Evolutionary conservation across 2,329 filamentous ascomycete species (phyloP).

Genomic region (Cryphonectria nitschkei): DNA sequence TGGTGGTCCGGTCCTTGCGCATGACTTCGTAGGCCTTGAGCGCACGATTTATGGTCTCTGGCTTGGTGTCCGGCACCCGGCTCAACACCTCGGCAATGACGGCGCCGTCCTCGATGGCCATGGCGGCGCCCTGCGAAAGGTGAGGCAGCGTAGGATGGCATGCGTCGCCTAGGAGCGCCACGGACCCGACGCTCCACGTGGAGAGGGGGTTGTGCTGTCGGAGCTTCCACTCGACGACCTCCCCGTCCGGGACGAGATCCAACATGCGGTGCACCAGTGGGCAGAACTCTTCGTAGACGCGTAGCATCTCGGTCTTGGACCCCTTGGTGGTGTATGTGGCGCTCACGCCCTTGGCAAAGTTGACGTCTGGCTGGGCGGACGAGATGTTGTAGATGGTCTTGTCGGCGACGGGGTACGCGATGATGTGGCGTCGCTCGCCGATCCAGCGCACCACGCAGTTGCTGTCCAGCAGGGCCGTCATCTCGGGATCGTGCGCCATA

Average conservation of each 20-base stretch:
- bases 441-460: constrained; percentile 76
- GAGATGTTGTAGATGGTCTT: constrained; percentile 70
- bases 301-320: constrained; percentile 62
- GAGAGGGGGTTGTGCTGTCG: constrained; percentile 60
- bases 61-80: constrained; percentile 41
- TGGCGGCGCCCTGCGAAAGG: constrained; percentile 68
- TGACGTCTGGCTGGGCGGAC: constrained; percentile 62
- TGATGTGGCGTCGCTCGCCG: constrained; percentile 74
- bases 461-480: constrained; percentile 67
- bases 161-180: constrained; percentile 64
- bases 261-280: constrained; percentile 62
- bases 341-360: constrained; percentile 61
- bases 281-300: constrained; percentile 66
- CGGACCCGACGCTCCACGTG: constrained; percentile 60
- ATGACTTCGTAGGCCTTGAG: constrained; percentile 59
- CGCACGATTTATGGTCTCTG: constrained; percentile 49
- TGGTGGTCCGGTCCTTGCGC: constrained; percentile 57
- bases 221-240: constrained; percentile 68
- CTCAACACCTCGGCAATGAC: constrained; percentile 59
- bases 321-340: constrained; percentile 67
- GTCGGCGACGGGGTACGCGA: constrained; percentile 73
- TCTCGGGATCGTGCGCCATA: constrained; percentile 67
- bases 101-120: constrained; percentile 69
- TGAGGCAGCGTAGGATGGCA: constrained; percentile 72
- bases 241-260: constrained; percentile 61